phyloP scores from a whole-genome alignment of 768 basidiomycete species.

The Thelephora ganbajun region DNA sequence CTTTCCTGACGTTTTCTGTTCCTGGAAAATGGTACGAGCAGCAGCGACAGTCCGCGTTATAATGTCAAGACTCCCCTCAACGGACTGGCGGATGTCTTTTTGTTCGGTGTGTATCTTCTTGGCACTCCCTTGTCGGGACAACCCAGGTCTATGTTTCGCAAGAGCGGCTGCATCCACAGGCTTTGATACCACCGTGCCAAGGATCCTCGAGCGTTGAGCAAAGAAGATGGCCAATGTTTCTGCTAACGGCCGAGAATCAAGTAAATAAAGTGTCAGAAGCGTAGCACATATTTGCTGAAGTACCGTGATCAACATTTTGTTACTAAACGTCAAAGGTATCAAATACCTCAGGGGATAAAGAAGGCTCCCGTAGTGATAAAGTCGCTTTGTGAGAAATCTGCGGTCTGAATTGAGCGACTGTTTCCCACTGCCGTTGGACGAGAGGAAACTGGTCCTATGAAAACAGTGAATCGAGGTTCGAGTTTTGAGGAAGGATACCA shows the following conservation, averaged over 20 bases:
- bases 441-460: constrained; percentile 74
- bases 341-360: constrained; percentile 38
- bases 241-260: constrained; percentile 69
- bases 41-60: constrained; percentile 46
- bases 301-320: constrained; percentile 2
- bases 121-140: neutral
- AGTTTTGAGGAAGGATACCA: constrained; percentile 3
- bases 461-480: neutral
- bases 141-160: too few species aligned
- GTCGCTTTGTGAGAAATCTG: constrained; percentile 88
- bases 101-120: constrained; percentile 9
- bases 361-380: constrained; percentile 52
- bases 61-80: constrained; percentile 35
- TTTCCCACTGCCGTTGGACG: constrained; percentile 88
- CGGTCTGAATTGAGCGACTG: constrained; percentile 70
- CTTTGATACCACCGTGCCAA: constrained; percentile 27
- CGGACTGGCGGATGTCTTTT: constrained; percentile 38
- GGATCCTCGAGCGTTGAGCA: constrained; percentile 49
- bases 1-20: constrained; percentile 14
- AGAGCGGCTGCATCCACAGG: constrained; percentile 6
- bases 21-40: constrained; percentile 43
- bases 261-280: constrained; percentile 72
- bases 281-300: constrained; percentile 61
- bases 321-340: neutral
- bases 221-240: constrained; percentile 65